Evolutionary conservation across 352 stramenopile genomes (phyloP).

Genomic region (Pilasporangium apinafurcum): DNA sequence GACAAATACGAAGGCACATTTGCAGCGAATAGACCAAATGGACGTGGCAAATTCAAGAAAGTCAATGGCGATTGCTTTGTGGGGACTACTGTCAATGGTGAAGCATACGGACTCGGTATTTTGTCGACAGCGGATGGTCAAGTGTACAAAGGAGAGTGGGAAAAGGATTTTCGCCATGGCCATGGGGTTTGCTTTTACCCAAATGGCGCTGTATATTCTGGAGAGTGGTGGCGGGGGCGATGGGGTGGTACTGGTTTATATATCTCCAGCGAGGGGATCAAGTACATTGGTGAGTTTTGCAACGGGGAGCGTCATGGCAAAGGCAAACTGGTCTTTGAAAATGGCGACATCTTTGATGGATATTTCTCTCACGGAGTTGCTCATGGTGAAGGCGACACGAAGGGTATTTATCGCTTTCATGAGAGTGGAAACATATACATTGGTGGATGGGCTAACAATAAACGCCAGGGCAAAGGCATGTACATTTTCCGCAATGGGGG

Average conservation of each 20-base stretch:
- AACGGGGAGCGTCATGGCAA: conserved; percentile 53
- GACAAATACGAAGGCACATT: conserved; percentile 84
- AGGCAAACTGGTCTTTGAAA: conserved; percentile 69
- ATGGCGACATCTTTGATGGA: conserved; percentile 73
- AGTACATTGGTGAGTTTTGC: conserved; percentile 56
- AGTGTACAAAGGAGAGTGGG: conserved; percentile 86
- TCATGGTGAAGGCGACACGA: conserved; percentile 37
- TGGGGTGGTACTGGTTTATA: conserved; percentile 58
- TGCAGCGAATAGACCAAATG: conserved; percentile 25
- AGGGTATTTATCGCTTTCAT: conserved; percentile 60
- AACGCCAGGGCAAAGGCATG: conserved; percentile 61
- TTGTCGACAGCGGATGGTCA: conserved; percentile 78
- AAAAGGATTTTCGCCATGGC: conserved; percentile 50
- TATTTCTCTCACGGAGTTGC: conserved; percentile 47
- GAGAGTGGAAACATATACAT: conserved; percentile 63
- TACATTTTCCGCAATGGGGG: conserved; percentile 60
- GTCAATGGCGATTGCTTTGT: conserved; percentile 63
- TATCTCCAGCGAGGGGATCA: conserved; percentile 58
- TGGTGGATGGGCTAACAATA: conserved; percentile 56
- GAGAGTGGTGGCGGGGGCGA: conserved; percentile 53
- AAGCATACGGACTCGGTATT: conserved; percentile 70
- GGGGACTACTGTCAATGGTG: conserved; percentile 52
- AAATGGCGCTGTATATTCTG: conserved; percentile 71
- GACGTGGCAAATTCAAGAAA: conserved; percentile 60
- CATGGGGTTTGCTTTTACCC: conserved; percentile 69